Evolutionary conservation across 805 yeast genomes (phyloP).

Genomic region (Brettanomyces anomalus): DNA sequence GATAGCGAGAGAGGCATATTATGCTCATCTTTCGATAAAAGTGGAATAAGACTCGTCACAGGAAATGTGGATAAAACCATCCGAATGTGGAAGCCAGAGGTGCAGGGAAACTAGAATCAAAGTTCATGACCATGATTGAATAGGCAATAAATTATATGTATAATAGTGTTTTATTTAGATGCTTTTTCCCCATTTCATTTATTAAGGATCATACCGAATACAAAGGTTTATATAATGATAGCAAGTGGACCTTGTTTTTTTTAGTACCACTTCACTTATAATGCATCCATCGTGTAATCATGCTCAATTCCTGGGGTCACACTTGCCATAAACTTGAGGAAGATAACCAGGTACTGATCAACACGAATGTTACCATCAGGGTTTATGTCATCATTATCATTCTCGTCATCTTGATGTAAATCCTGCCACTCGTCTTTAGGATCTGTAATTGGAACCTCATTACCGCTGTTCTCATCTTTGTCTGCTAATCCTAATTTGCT

Average conservation of each 20-base stretch:
- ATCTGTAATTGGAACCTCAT: slow-evolving; percentile 9
- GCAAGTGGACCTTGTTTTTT: not conserved
- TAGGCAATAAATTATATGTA: too few species aligned
- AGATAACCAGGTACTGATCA: slow-evolving; percentile 84
- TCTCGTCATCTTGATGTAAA: slow-evolving; percentile 1
- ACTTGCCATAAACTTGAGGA: slow-evolving; percentile 89
- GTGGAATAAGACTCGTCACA: slow-evolving; percentile 74
- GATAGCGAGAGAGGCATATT: slow-evolving; percentile 61
- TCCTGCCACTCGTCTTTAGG: slow-evolving; percentile 22
- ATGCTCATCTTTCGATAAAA: slow-evolving; percentile 64
- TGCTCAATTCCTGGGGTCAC: slow-evolving; percentile 97
- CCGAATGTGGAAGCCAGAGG: slow-evolving; percentile 48
- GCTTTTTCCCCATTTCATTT: too few species aligned
- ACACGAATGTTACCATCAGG: slow-evolving; percentile 49
- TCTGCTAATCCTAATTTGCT: slow-evolving; percentile 40
- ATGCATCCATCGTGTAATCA: slow-evolving; percentile 97
- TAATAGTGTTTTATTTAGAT: too few species aligned
- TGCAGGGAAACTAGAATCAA: too few species aligned
- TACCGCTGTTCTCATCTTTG: slow-evolving; percentile 10
- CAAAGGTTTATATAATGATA: too few species aligned
- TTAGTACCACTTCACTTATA: slow-evolving; percentile 26
- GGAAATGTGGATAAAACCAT: slow-evolving; percentile 88
- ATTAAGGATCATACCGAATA: too few species aligned
- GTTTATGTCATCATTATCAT: slow-evolving; percentile 5
- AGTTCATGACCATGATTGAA: too few species aligned